These are phyloP conservation scores for Lanmaoa pseudosensibilis DNA, from an alignment of 768 basidiomycete genomes.

Conservation along the genomic window DNA sequence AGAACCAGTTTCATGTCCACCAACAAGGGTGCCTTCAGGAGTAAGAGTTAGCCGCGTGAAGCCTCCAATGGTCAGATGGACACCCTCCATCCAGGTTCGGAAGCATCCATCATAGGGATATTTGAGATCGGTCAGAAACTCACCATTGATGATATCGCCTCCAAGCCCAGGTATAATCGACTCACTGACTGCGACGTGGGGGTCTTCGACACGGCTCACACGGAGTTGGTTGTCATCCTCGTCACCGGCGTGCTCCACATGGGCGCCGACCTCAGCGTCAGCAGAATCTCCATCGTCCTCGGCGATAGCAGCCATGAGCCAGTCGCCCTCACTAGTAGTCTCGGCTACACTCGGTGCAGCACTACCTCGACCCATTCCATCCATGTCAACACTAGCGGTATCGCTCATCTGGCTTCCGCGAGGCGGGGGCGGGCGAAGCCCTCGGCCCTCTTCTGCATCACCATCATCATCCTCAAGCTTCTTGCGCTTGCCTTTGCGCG, in stretches of 20 bases:
- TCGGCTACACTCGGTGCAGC: constrained; percentile 66
- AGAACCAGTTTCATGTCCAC: constrained; percentile 38
- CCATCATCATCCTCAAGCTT: constrained; percentile 88
- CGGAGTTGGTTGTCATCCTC: constrained; percentile 48
- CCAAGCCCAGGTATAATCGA: constrained; percentile 34
- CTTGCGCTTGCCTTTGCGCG: constrained; percentile 81
- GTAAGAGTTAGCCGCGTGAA: constrained; percentile 59
- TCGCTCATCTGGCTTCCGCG: constrained; percentile 48
- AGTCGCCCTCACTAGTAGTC: constrained; percentile 73
- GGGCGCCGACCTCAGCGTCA: constrained; percentile 58
- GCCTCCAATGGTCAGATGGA: constrained; percentile 39
- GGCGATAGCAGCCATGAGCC: constrained; percentile 87
- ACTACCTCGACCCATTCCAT: constrained; percentile 58
- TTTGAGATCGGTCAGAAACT: constrained; percentile 43
- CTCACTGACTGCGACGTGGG: constrained; percentile 37
- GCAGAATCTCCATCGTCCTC: constrained; percentile 63
- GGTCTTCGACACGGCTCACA: constrained; percentile 42
- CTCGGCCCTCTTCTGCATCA: constrained; percentile 71
- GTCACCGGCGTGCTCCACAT: constrained; percentile 44
- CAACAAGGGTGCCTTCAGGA: constrained; percentile 42
- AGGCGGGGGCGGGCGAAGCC: constrained; percentile 58
- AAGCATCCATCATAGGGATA: constrained; percentile 45
- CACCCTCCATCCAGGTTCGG: constrained; percentile 42
- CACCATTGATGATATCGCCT: constrained; percentile 47
- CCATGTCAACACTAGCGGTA: constrained; percentile 53